Evolutionary conservation across 2,329 filamentous ascomycete genomes (phyloP).

Genomic region (Stachybotrys elegans): DNA sequence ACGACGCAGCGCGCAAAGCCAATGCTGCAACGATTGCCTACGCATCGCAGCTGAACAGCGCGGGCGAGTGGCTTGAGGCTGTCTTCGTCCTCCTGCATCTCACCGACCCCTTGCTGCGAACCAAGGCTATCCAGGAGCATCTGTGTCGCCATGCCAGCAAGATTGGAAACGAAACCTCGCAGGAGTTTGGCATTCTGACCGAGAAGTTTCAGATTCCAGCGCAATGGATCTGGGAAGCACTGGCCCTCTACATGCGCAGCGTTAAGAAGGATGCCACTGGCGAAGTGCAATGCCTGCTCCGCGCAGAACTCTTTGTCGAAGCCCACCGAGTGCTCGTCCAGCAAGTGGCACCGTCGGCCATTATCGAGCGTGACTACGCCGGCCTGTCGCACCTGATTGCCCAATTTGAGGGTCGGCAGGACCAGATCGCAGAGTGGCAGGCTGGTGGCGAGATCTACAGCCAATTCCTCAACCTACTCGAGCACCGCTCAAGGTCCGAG

Average conservation of each 20-base stretch:
- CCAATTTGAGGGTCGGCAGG: constrained; percentile 62
- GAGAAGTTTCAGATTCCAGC: constrained; percentile 65
- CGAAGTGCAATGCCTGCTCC: constrained; percentile 76
- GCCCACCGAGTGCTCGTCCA: constrained; percentile 80
- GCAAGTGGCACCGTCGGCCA: constrained; percentile 72
- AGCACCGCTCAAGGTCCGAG: constrained; percentile 35
- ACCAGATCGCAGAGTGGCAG: constrained; percentile 67
- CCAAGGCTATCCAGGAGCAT: constrained; percentile 65
- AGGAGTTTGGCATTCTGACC: constrained; percentile 54
- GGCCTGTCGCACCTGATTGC: constrained; percentile 63
- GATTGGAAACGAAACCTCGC: constrained; percentile 55
- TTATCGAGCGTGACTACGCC: constrained; percentile 78
- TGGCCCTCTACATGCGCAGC: constrained; percentile 75
- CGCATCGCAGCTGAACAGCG: constrained; percentile 56
- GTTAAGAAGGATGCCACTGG: constrained; percentile 61
- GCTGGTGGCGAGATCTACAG: constrained; percentile 75
- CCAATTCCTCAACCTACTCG: constrained; percentile 51
- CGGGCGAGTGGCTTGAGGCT: constrained; percentile 64
- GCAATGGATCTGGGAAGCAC: constrained; percentile 81
- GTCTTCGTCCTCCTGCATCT: constrained; percentile 76
- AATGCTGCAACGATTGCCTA: constrained; percentile 65
- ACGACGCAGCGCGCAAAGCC: constrained; percentile 52
- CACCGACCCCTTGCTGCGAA: constrained; percentile 56
- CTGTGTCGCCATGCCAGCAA: constrained; percentile 65
- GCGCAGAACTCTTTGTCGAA: constrained; percentile 69